Base-by-base conservation (phyloP, 257 asterid species). In the Forsythia viridissima region DNA sequence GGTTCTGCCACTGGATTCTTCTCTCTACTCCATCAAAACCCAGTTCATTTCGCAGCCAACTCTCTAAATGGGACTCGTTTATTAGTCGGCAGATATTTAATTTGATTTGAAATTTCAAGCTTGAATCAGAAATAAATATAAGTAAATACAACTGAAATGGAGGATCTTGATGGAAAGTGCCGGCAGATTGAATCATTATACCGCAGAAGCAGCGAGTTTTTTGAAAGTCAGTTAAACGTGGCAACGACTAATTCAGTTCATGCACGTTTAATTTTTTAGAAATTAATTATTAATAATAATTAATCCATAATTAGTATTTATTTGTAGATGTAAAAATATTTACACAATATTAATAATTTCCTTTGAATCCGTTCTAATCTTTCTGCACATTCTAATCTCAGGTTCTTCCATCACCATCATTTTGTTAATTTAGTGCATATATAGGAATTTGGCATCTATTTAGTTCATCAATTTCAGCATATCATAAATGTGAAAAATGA, bases 181-280 rank as follows among this genome's bases (percentile, higher is more conserved):
- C 4, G 12, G 66, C 66, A 6, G 30, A 61, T 61, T 61, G 69
- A 21, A 61, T 9, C 69, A 24, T 61, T 61, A 80, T 20, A 77
- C 73, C 74, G 70, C 24, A 30, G 72, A 77, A 81, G 46, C 55
- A 36, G 84, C 77, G 84, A 72, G 51, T 38, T 76, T 80, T 84
- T 77, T 79, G 78, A 83, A 86, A 76, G 37, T 18, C 83, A 16
- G 84, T 83, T 86, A 78, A 77, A 79, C 76, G 78, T 85, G 81
- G 74, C 77, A 76, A 83, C 82, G 71, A 86, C 80, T 42, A 81
- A 36, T 74, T 75, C 72, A 70, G 36, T 77, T 40, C 75, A 37
- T 72, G 40, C 66, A 69, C 57, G 55, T 57, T 41, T 39, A 43
- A 4, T 20, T 77, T 37, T 4, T 5, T 4, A 55, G 34, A 63